Evolutionary conservation across 2,329 filamentous ascomycete genomes (phyloP).

Genomic region (Aspergillus arachidicola): DNA sequence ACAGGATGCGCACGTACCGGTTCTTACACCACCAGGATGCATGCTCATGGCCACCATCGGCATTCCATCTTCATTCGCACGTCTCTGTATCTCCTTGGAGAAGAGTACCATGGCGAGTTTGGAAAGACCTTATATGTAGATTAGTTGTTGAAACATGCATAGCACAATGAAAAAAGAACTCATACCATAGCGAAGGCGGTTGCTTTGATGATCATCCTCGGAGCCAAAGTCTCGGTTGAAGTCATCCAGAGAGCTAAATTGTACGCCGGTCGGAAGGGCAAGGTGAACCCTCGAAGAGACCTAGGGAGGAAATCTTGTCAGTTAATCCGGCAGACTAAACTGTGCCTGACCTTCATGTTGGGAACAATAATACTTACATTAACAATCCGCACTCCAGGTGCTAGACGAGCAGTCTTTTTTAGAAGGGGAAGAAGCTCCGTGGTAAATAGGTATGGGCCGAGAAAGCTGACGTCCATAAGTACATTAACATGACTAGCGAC

Average conservation of each 20-base stretch:
- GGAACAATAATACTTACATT: background rate
- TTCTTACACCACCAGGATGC: background rate
- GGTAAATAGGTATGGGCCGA: background rate
- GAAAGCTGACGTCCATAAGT: background rate
- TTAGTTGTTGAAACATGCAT: background rate
- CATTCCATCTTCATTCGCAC: background rate
- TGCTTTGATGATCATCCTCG: background rate
- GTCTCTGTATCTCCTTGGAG: background rate
- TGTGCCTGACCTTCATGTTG: no score
- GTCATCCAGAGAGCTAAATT: background rate
- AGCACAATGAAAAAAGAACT: background rate
- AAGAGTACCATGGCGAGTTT: background rate
- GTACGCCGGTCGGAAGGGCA: background rate
- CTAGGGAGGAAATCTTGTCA: background rate
- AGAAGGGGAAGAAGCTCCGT: background rate
- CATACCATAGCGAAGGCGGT: background rate
- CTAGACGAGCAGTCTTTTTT: background rate
- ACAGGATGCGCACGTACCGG: background rate
- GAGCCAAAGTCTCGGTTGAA: slow-evolving; percentile 1
- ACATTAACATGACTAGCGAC: background rate
- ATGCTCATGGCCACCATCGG: background rate
- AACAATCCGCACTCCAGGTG: background rate
- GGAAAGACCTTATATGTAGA: background rate
- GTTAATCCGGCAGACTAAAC: background rate
- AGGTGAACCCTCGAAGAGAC: background rate